These are phyloP conservation scores for Henckelia pumila DNA, from an alignment of 257 asterid genomes.

Conservation along the genomic window DNA sequence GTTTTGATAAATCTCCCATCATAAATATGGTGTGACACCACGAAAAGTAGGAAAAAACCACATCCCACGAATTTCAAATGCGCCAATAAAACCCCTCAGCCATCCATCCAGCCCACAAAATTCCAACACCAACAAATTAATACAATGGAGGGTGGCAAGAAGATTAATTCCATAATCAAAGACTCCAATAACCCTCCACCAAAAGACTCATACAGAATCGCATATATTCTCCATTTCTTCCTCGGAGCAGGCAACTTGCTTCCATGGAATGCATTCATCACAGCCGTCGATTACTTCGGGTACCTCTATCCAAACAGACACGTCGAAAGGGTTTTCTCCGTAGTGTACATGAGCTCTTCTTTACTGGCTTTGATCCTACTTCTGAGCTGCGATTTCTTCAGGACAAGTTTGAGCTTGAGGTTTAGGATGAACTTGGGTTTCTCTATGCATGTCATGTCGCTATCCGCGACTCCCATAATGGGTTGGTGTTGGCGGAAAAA, in stretches of 20 bases:
- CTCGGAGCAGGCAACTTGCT: slow-evolving; percentile 82
- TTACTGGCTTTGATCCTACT: slow-evolving; percentile 41
- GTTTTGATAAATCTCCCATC: not conserved
- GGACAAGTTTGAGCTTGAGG: slow-evolving; percentile 37
- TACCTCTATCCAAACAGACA: slow-evolving; percentile 54
- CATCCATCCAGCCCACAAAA: not conserved
- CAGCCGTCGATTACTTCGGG: slow-evolving; percentile 70
- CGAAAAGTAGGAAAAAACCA: not conserved
- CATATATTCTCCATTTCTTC: slow-evolving; percentile 64
- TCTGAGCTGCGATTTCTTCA: slow-evolving; percentile 36
- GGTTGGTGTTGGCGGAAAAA: slow-evolving; percentile 44
- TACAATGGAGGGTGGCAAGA: slow-evolving; percentile 29
- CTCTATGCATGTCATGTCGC: slow-evolving; percentile 46
- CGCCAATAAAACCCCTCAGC: not conserved
- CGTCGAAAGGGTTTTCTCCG: slow-evolving; percentile 65
- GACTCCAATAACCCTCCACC: slow-evolving; percentile 13
- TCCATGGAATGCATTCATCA: slow-evolving; percentile 80
- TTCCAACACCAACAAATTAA: not conserved
- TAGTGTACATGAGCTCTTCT: slow-evolving; percentile 69
- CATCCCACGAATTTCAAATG: slow-evolving; percentile 8
- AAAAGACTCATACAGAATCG: slow-evolving; percentile 47
- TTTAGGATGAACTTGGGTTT: slow-evolving; percentile 66
- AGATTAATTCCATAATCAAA: slow-evolving; percentile 5
- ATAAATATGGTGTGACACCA: not conserved
- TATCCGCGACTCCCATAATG: slow-evolving; percentile 53